Percentiles rank a stretch among this genome's conserved stretches.
Evolutionary conservation across 495 filamentous ascomycete species (phyloP).

Genomic region (Hyaloscypha finlandica): DNA sequence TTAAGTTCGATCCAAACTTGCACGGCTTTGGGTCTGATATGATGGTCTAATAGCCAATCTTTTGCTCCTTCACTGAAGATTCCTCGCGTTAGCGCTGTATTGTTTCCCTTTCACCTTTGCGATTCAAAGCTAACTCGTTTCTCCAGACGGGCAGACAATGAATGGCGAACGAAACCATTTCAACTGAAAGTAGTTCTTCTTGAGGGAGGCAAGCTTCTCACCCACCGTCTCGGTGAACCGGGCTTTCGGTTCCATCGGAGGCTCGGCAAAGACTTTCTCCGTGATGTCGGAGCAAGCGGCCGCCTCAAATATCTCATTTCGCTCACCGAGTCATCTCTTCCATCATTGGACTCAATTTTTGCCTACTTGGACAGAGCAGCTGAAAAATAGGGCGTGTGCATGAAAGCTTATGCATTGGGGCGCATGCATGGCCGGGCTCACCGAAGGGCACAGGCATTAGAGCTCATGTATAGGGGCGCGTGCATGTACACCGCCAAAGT

Average conservation of each 20-base stretch:
- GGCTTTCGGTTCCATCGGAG: background rate
- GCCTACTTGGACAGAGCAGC: background rate
- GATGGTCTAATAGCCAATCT: too few species aligned
- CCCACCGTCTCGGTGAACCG: background rate
- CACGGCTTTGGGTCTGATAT: background rate
- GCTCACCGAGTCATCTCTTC: slow-evolving; percentile 6
- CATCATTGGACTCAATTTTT: background rate
- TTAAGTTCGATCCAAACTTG: background rate
- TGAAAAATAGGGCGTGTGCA: slow-evolving; percentile 1
- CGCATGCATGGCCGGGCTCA: background rate
- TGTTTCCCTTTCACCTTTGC: too few species aligned
- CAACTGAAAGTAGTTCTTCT: background rate
- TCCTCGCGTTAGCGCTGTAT: too few species aligned
- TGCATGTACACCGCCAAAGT: background rate
- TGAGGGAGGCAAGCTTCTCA: background rate
- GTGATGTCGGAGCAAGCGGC: slow-evolving; percentile 2
- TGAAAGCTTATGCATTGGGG: background rate
- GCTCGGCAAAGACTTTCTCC: background rate
- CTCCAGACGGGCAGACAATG: too few species aligned
- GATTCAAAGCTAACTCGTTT: too few species aligned
- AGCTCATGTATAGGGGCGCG: background rate
- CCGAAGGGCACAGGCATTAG: background rate
- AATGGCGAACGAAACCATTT: background rate
- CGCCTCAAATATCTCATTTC: background rate
- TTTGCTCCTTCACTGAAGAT: too few species aligned